A percentile compares a stretch with the other conserved stretches of the same genome.
Conservation (phyloP, 768 basidiomycete genomes). For the Neoboletus brunneissimus region DNA sequence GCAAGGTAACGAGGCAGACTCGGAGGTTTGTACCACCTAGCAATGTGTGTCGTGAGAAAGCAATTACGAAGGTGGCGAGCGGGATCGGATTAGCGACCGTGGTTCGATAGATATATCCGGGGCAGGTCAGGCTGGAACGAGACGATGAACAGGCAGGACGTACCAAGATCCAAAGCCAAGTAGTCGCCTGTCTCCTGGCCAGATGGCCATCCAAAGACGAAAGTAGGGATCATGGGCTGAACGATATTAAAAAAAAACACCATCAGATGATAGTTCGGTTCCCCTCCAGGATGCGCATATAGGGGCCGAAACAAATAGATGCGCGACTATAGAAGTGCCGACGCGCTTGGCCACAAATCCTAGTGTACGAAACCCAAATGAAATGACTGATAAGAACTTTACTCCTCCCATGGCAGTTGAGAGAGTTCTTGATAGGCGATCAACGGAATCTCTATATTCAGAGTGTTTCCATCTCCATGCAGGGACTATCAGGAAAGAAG, state of each 20-base stretch:
- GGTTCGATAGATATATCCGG: not conserved
- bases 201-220: constrained; percentile 92
- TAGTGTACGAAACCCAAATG: not conserved
- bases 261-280: constrained; percentile 9
- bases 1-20: constrained; percentile 91
- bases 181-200: constrained; percentile 87
- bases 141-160: constrained; percentile 24
- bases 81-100: not conserved
- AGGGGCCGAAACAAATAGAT: not conserved
- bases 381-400: not conserved
- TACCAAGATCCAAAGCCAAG: constrained; percentile 87
- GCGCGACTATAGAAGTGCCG: not conserved
- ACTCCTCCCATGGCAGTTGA: not conserved
- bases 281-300: not conserved
- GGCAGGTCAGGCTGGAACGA: not conserved
- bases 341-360: not conserved
- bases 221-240: constrained; percentile 96
- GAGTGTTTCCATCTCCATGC: constrained; percentile 1
- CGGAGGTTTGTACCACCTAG: constrained; percentile 95
- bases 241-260: not conserved
- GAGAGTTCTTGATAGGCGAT: not conserved
- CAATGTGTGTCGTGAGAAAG: not conserved
- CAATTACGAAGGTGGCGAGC: not conserved
- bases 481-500: not conserved
- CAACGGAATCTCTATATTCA: not conserved